These are phyloP conservation scores for Heracleum sosnowskyi DNA, from an alignment of 129 eudicot genomes.

Conservation along the genomic window DNA sequence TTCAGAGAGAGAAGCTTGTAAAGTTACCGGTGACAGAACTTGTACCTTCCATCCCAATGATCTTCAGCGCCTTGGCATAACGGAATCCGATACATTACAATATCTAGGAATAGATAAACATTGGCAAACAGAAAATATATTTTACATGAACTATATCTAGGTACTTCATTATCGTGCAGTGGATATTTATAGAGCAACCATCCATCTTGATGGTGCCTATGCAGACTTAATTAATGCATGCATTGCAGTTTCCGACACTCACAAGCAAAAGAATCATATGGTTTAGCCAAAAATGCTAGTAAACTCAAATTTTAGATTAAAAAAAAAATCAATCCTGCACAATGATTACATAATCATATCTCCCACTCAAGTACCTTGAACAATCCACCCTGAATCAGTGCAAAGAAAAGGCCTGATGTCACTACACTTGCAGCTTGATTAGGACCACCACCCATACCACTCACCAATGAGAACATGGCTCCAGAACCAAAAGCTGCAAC, in stretches of 20 bases:
- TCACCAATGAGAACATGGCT: conserved; percentile 76
- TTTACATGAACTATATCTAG: not conserved
- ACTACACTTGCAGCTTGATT: conserved; percentile 52
- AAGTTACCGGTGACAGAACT: too few species aligned
- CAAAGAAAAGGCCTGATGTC: conserved; percentile 79
- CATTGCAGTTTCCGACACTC: not conserved
- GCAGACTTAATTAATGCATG: not conserved
- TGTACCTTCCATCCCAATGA: not conserved
- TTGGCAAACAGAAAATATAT: not conserved
- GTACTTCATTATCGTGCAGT: not conserved
- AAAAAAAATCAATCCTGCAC: not conserved
- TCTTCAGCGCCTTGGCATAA: not conserved
- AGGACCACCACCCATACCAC: conserved; percentile 85
- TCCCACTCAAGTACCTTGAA: conserved; percentile 42
- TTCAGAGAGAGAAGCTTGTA: too few species aligned
- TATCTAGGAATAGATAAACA: not conserved
- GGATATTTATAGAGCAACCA: not conserved
- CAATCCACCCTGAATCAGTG: conserved; percentile 83
- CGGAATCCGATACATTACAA: not conserved
- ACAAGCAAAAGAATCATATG: not conserved
- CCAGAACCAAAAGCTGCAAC: conserved; percentile 97
- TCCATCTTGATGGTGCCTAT: not conserved
- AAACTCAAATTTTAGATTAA: too few species aligned
- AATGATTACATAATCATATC: not conserved
- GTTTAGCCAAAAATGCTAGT: not conserved